A percentile compares a stretch with the other conserved stretches of the same genome.
Evolutionary conservation across 2,329 filamentous ascomycete genomes (phyloP).

Genomic region (Fusarium aywerte): DNA sequence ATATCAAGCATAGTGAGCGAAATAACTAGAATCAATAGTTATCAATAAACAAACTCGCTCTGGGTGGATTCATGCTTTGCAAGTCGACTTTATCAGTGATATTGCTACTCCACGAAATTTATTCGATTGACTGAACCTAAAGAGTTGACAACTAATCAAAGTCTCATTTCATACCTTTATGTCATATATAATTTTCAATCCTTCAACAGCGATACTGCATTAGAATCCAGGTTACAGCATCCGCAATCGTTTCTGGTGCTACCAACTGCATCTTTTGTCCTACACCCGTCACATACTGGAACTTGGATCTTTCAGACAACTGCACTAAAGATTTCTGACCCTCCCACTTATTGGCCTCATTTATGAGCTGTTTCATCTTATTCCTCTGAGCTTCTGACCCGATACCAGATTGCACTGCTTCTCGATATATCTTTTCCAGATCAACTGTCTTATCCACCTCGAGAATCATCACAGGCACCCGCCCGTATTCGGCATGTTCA

Average conservation of each 20-base stretch:
- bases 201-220: slow-evolving; percentile 17
- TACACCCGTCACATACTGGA: neutral
- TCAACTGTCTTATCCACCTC: neutral
- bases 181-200: too few species aligned
- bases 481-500: neutral
- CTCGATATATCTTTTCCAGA: neutral
- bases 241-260: neutral
- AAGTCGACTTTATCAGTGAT: too few species aligned
- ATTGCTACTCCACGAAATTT: too few species aligned
- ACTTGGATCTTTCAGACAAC: neutral
- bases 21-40: neutral
- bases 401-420: neutral
- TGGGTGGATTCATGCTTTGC: too few species aligned
- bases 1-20: too few species aligned
- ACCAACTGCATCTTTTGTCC: neutral
- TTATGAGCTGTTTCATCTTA: too few species aligned
- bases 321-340: neutral
- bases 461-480: neutral
- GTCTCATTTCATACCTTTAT: too few species aligned
- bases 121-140: too few species aligned
- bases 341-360: neutral
- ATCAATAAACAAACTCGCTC: too few species aligned
- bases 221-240: slow-evolving; percentile 4
- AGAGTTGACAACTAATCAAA: too few species aligned
- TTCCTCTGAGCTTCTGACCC: neutral